phyloP scores from a whole-genome alignment of 345 rosid genomes.

The Lenwebbia sp. region DNA sequence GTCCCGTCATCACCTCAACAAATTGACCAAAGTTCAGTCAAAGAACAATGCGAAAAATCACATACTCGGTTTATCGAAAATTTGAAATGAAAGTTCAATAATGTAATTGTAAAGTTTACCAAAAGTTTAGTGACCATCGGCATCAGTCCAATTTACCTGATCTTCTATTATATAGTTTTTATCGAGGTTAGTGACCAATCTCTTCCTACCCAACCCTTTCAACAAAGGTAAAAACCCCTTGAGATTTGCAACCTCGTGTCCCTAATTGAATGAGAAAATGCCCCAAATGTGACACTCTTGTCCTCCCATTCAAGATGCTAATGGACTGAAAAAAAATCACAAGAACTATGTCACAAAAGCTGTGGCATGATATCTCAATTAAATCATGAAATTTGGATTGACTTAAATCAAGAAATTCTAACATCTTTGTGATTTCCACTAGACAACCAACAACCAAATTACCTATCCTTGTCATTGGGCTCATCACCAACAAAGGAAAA shows the following conservation, averaged over 20 bases:
- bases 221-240: background rate
- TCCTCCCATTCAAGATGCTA: background rate
- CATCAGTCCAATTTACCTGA: rapidly evolving
- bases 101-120: background rate
- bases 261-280: background rate
- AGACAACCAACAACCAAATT: background rate
- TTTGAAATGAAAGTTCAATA: background rate
- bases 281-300: background rate
- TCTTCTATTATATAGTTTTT: background rate
- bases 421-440: background rate
- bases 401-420: background rate
- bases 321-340: background rate
- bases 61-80: rapidly evolving
- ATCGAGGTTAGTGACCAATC: background rate
- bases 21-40: background rate
- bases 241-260: background rate
- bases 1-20: background rate
- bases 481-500: background rate
- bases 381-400: background rate
- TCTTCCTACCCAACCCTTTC: background rate
- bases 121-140: background rate
- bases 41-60: background rate
- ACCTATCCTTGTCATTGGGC: background rate
- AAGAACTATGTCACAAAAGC: background rate
- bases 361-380: background rate